Percentiles rank a stretch among this genome's conserved stretches.
Evolutionary conservation across 805 yeast species (phyloP).

Genomic region (Kazachstania bromeliacearum): DNA sequence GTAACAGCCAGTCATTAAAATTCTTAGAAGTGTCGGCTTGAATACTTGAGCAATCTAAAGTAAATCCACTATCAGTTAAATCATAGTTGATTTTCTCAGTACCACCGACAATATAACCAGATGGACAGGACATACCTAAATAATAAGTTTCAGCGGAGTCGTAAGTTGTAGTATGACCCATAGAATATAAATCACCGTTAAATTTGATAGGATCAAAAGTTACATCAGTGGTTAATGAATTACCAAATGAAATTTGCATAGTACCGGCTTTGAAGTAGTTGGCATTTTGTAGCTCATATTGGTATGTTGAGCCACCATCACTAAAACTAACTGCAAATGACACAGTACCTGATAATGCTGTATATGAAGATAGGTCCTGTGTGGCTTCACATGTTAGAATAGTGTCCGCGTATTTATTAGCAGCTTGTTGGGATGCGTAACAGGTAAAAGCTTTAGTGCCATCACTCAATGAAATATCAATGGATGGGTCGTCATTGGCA

Average conservation of each 20-base stretch:
- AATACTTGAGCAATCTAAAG: slow-evolving; percentile 28
- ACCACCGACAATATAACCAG: slow-evolving; percentile 25
- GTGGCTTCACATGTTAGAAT: slow-evolving; percentile 25
- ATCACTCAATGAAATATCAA: slow-evolving; percentile 16
- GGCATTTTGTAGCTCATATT: slow-evolving; percentile 29
- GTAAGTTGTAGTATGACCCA: slow-evolving; percentile 28
- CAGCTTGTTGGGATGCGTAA: slow-evolving; percentile 29
- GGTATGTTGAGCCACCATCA: slow-evolving; percentile 28
- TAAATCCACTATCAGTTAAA: slow-evolving; percentile 25
- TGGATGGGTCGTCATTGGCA: slow-evolving; percentile 12
- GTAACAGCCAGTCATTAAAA: slow-evolving; percentile 31
- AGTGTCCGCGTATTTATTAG: slow-evolving; percentile 25
- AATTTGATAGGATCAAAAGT: slow-evolving; percentile 18
- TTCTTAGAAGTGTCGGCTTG: slow-evolving; percentile 19
- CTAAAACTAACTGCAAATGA: slow-evolving; percentile 26
- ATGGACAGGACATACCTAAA: slow-evolving; percentile 28
- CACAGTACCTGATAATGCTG: slow-evolving; percentile 23
- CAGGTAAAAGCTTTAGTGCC: slow-evolving; percentile 27
- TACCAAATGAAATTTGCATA: slow-evolving; percentile 21
- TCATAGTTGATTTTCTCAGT: slow-evolving; percentile 22
- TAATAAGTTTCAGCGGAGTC: slow-evolving; percentile 27
- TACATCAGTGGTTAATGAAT: slow-evolving; percentile 20
- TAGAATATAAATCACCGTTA: slow-evolving; percentile 13
- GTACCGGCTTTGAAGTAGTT: slow-evolving; percentile 22
- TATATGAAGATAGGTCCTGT: slow-evolving; percentile 12